Evolutionary conservation across 2,329 filamentous ascomycete genomes (phyloP).

Genomic region (Rhynchosporium secalis): DNA sequence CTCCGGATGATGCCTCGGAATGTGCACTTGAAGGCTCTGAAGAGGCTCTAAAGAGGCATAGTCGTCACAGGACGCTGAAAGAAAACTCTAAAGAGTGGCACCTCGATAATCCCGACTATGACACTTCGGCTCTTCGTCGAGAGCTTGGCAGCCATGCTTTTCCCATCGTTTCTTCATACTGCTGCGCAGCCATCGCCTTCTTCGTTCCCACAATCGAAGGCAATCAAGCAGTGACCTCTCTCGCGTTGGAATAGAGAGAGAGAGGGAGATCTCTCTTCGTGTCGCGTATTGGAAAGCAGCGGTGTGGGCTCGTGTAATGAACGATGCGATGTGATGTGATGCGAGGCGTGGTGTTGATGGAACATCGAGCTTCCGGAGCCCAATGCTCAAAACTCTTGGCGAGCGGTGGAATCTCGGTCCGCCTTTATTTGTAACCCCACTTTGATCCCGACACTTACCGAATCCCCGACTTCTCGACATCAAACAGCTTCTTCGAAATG

Average conservation of each 20-base stretch:
- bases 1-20: neutral
- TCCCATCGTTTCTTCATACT: neutral
- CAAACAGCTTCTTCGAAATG: neutral
- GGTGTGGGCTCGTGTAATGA: slow-evolving; percentile 1
- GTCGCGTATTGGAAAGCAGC: neutral
- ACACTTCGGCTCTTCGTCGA: neutral
- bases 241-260: neutral
- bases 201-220: neutral
- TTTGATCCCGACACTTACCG: neutral
- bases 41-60: neutral
- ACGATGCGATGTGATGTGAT: neutral
- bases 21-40: no score
- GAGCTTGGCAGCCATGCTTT: slow-evolving; percentile 8
- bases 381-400: neutral
- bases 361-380: neutral
- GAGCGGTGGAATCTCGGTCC: slow-evolving; percentile 2
- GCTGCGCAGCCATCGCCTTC: neutral
- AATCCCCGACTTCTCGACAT: neutral
- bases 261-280: neutral
- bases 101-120: neutral
- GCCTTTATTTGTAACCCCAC: neutral
- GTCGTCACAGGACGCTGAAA: slow-evolving; percentile 2
- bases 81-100: neutral
- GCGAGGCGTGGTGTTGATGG: slow-evolving; percentile 8
- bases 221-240: neutral